Percentiles rank a stretch among this genome's conserved stretches.
Conservation (phyloP, 148 eudicot species). For the Vaccinium myrtillus region DNA sequence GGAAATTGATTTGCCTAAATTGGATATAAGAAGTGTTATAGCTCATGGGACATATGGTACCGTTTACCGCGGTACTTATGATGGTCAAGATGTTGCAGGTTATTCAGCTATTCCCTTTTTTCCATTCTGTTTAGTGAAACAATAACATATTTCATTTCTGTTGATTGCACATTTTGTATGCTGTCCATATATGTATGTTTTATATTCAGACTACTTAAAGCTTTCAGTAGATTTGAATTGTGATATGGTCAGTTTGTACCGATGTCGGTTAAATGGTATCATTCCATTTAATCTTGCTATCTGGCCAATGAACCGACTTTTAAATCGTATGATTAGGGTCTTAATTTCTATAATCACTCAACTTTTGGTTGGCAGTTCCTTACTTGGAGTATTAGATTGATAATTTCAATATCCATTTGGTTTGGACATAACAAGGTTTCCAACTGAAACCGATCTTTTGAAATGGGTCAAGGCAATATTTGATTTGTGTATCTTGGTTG, state of each 20-base stretch:
- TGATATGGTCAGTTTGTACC: not conserved
- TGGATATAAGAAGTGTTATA: conserved; percentile 59
- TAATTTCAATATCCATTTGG: too few relatives aligned
- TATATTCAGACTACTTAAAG: not conserved
- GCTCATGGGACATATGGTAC: conserved; percentile 88
- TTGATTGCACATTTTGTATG: not conserved
- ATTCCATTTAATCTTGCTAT: not conserved
- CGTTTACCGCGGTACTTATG: conserved; percentile 69
- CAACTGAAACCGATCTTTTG: not conserved
- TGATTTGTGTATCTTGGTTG: not conserved
- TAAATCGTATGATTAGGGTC: too few relatives aligned
- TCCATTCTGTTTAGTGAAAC: not conserved
- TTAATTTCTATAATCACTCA: too few relatives aligned
- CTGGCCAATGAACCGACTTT: too few relatives aligned
- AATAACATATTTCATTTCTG: not conserved
- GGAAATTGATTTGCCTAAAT: conserved; percentile 78
- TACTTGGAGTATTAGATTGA: too few relatives aligned
- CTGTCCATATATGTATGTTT: not conserved
- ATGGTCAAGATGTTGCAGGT: conserved; percentile 93
- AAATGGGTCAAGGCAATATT: not conserved
- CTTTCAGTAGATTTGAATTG: not conserved
- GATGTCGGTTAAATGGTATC: too few relatives aligned
- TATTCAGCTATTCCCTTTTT: conserved; percentile 9
- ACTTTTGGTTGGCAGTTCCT: too few relatives aligned
- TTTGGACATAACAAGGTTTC: too few relatives aligned